Percentiles rank a stretch among this genome's conserved stretches.
phyloP scores from a whole-genome alignment of 768 basidiomycete genomes.

The Tephrocybe rancida region DNA sequence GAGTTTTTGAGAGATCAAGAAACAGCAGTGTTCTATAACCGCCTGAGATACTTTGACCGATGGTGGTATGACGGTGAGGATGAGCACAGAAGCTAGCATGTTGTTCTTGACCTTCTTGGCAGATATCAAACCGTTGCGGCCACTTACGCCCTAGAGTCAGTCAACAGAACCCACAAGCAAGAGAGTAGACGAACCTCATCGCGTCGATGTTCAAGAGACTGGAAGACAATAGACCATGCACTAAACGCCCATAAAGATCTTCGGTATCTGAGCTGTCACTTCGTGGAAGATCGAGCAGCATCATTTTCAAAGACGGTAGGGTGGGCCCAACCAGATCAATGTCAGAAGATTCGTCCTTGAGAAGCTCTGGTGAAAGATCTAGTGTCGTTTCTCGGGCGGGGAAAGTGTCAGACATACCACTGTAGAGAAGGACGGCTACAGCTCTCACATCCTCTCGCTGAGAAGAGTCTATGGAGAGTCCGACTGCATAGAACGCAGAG shows the following conservation, averaged over 20 bases:
- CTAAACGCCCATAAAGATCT: conserved; percentile 57
- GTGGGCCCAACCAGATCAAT: conserved; percentile 82
- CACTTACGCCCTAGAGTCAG: conserved; percentile 50
- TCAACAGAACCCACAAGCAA: background rate
- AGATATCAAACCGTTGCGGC: conserved; percentile 76
- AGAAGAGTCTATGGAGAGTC: conserved; percentile 51
- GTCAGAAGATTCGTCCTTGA: conserved; percentile 84
- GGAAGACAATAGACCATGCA: conserved; percentile 84
- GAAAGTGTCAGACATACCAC: conserved; percentile 47
- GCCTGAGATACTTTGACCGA: conserved; percentile 68
- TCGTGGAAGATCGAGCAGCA: conserved; percentile 65
- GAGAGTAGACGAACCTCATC: conserved; percentile 67
- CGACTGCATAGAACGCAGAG: conserved; percentile 60
- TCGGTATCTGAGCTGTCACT: conserved; percentile 39
- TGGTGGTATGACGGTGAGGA: conserved; percentile 78
- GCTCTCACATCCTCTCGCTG: conserved; percentile 78
- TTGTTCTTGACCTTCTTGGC: conserved; percentile 89
- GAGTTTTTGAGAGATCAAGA: conserved; percentile 81
- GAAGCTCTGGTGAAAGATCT: conserved; percentile 50
- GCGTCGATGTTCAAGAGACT: conserved; percentile 88
- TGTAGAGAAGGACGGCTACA: conserved; percentile 78
- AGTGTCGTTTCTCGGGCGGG: background rate
- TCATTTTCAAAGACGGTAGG: conserved; percentile 74
- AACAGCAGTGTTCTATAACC: conserved; percentile 84
- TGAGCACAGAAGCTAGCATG: conserved; percentile 80